A percentile compares a stretch with the other conserved stretches of the same genome.
Conservation (phyloP, 441 rosid genomes). For the Pelargonium myrrhifolium region DNA sequence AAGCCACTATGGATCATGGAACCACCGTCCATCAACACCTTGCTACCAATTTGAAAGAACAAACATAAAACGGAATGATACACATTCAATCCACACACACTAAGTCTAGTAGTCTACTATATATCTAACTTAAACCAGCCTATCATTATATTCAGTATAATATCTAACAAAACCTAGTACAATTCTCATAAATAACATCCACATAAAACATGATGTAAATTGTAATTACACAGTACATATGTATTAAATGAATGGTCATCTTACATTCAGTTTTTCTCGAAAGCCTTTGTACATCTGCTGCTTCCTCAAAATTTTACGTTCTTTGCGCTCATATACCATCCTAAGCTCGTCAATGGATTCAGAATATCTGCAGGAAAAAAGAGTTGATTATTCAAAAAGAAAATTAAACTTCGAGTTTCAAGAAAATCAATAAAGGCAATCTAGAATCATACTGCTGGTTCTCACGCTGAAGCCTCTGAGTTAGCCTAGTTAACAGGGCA, state of each 20-base stretch:
- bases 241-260: slow-evolving; percentile 8
- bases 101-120: background rate
- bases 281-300: slow-evolving; percentile 41
- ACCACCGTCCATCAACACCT: background rate
- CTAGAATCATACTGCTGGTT: slow-evolving; percentile 49
- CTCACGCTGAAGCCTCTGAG: slow-evolving; percentile 69
- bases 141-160: too few relatives aligned
- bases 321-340: slow-evolving; percentile 53
- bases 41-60: background rate
- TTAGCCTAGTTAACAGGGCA: slow-evolving; percentile 56
- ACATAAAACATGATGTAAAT: background rate
- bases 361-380: slow-evolving; percentile 47
- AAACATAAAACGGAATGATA: background rate
- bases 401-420: slow-evolving; percentile 2
- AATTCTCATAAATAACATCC: background rate
- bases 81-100: background rate
- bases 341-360: slow-evolving; percentile 89
- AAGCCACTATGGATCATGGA: background rate
- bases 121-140: background rate
- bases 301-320: slow-evolving; percentile 57
- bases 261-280: slow-evolving; percentile 65
- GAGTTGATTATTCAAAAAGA: slow-evolving; percentile 10
- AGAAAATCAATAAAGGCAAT: slow-evolving; percentile 13
- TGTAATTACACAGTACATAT: background rate
- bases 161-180: background rate